phyloP scores from a whole-genome alignment of 140 eudicot genomes.

The Flaveria floridana region DNA sequence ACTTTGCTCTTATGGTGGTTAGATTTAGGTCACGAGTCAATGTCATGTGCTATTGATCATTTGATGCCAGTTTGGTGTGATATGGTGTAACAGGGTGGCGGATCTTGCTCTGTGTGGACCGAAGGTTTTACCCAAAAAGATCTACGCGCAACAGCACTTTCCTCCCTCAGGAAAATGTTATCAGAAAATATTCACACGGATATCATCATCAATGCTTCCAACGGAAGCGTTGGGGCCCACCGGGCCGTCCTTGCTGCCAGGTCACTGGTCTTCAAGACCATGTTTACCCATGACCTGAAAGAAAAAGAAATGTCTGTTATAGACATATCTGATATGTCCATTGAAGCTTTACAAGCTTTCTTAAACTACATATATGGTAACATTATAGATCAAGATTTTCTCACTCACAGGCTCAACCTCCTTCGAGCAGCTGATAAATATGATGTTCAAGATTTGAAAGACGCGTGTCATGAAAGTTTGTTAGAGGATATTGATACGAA shows the following conservation, averaged over 20 bases:
- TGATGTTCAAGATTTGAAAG: conserved; percentile 75
- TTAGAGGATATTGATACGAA: conserved; percentile 77
- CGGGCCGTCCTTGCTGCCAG: conserved; percentile 88
- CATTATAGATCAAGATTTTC: conserved; percentile 56
- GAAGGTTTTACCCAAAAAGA: conserved; percentile 44
- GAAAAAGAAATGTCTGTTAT: conserved; percentile 75
- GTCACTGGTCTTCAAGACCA: conserved; percentile 84
- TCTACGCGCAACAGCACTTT: conserved; percentile 53
- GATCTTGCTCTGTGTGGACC: conserved; percentile 75
- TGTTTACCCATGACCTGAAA: conserved; percentile 81
- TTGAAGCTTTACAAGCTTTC: conserved; percentile 68
- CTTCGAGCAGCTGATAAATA: conserved; percentile 90
- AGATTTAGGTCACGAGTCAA: conserved; percentile 24
- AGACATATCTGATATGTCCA: conserved; percentile 87
- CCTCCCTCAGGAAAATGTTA: conserved; percentile 72
- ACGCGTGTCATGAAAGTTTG: conserved; percentile 79
- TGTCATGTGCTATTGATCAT: conserved; percentile 8
- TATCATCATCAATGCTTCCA: conserved; percentile 65
- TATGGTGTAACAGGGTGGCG: conserved; percentile 55
- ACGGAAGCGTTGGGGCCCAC: conserved; percentile 79
- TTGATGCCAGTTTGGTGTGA: background rate
- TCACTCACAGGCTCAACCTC: conserved; percentile 67
- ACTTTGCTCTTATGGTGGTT: conserved; percentile 7
- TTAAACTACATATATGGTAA: conserved; percentile 70
- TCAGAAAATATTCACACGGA: conserved; percentile 83